Base-by-base conservation (phyloP, 257 asterid species). In the Galeopsis tetrahit region DNA sequence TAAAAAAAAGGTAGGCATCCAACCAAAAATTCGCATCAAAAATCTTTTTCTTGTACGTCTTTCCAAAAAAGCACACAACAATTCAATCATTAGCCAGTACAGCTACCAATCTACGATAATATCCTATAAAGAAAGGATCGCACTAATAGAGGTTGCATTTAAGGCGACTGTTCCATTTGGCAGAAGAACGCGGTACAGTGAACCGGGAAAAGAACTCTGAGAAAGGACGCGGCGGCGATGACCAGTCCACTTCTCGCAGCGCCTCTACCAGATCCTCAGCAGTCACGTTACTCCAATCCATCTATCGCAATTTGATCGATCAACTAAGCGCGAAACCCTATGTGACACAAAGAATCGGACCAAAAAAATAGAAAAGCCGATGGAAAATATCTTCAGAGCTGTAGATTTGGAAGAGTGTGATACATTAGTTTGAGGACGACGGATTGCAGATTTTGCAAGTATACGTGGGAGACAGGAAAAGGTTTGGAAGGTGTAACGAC, bases 261-360 rank as follows among this genome's bases (percentile, higher is more conserved):
- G 95, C 97, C 70, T 91, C 95, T 76, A 83, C 80, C 82, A 89
- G 89, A 82, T 91, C 98, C 80, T 88, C 96, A 33, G 96, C 77
- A 13, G 95, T 90, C 35, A 93, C 97, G 77, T 80, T 93, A 56
- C 96, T 82, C 98, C 98, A 90, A 84, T 93, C 98, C 98, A 90
- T 89, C 91, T 75, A 77, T 82, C 44, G 85, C 10, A 28, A 66
- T 57, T 67, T 32, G 57, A 46, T 55, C 11, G 67, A 46, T 66
- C 39, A 56, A 76, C 49, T 9, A 69, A 63, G 44, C 34, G 52
- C 57, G 32, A 59, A 82, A 79, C 88, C 89, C 88, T 79, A 77
- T 49, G 64, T 35, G 39, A 36, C 62, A 59, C 42, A 49, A 33
- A 8, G 11, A 62, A 62, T 17, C 8, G 64, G 32, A 53, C 35